Evolutionary conservation across 305 asterid genomes (phyloP).

Genomic region (Solanum hybrid): DNA sequence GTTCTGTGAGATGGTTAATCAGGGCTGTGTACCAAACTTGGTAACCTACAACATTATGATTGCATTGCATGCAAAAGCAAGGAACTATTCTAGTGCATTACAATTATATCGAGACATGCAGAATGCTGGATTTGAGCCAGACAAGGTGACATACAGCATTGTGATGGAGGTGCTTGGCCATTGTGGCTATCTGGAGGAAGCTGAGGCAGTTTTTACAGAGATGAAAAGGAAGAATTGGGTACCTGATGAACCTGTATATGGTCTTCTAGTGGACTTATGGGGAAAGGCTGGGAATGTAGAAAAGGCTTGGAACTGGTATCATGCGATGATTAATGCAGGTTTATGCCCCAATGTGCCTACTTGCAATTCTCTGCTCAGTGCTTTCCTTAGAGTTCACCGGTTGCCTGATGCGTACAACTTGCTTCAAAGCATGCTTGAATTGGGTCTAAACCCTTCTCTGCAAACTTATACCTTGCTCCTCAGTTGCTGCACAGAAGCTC

Average conservation of each 20-base stretch:
- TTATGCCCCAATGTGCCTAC: conserved; percentile 87
- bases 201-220: conserved; percentile 75
- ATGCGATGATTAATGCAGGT: conserved; percentile 75
- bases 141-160: conserved; percentile 87
- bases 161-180: conserved; percentile 98
- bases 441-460: conserved; percentile 71
- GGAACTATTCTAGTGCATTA: conserved; percentile 70
- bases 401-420: conserved; percentile 64
- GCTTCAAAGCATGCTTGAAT: conserved; percentile 60
- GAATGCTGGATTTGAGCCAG: conserved; percentile 85
- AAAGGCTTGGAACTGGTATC: conserved; percentile 89
- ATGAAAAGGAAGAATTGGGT: conserved; percentile 86
- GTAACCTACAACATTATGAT: conserved; percentile 93
- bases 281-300: conserved; percentile 85
- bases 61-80: conserved; percentile 85
- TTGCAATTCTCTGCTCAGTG: conserved; percentile 83
- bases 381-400: conserved; percentile 83
- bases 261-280: conserved; percentile 88
- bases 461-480: conserved; percentile 90
- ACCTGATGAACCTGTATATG: conserved; percentile 96
- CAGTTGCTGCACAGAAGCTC: conserved; percentile 85
- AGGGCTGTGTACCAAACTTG: conserved; percentile 81
- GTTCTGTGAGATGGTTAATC: conserved; percentile 78
- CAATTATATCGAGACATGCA: conserved; percentile 88
- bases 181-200: conserved; percentile 89